Conservation (phyloP, 352 stramenopile genomes). For the Elongisporangium anandrum region DNA sequence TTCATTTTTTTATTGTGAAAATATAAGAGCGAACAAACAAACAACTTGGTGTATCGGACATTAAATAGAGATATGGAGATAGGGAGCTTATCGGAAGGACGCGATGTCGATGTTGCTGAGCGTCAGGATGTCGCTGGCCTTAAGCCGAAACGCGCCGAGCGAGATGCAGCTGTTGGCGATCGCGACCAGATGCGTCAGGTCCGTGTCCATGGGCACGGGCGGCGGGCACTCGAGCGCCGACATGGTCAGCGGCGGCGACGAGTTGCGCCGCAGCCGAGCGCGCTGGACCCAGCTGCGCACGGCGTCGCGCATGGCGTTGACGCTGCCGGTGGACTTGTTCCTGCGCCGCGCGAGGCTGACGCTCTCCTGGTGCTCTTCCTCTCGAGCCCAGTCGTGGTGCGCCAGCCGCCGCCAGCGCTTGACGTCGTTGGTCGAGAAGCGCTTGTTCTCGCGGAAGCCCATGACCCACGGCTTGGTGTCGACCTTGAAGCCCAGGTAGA, state of each 20-base stretch:
- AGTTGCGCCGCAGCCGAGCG: background rate
- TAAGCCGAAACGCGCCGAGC: conserved; percentile 13
- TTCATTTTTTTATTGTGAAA: background rate
- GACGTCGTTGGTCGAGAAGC: conserved; percentile 71
- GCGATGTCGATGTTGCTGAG: conserved; percentile 48
- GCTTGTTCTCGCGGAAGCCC: conserved; percentile 60
- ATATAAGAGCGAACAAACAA: background rate
- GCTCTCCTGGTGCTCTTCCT: conserved; percentile 54
- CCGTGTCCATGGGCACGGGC: conserved; percentile 18
- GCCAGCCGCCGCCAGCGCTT: conserved; percentile 70
- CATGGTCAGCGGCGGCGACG: conserved; percentile 5
- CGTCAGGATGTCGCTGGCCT: background rate
- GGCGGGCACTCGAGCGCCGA: conserved; percentile 40
- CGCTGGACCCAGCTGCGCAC: background rate
- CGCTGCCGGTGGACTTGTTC: conserved; percentile 19
- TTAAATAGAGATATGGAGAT: background rate
- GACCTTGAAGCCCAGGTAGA: conserved; percentile 54
- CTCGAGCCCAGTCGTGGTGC: conserved; percentile 63
- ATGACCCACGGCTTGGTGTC: conserved; percentile 56
- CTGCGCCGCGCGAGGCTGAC: conserved; percentile 37
- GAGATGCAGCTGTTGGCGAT: conserved; percentile 31
- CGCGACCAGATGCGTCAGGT: conserved; percentile 28
- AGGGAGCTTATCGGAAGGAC: background rate
- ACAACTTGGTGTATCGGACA: background rate
- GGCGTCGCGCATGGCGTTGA: conserved; percentile 4